phyloP scores from a whole-genome alignment of 2,329 filamentous ascomycete genomes.

The Colletotrichum sp. region DNA sequence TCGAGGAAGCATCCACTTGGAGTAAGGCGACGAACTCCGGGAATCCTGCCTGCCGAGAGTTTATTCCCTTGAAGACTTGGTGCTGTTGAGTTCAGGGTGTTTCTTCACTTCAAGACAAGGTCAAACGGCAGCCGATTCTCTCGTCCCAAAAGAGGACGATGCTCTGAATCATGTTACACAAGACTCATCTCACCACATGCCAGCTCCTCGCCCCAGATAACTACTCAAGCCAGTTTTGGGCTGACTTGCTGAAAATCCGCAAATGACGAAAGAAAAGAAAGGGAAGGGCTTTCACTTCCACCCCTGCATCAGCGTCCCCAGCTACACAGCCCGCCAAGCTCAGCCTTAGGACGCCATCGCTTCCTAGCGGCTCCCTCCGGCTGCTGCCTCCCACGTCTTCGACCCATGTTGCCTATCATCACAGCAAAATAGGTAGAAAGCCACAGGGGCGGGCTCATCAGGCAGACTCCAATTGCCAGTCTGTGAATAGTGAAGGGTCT shows the following conservation, averaged over 20 bases:
- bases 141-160: accelerated
- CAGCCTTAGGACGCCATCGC: conserved; percentile 19
- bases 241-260: not conserved
- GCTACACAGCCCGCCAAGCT: not conserved
- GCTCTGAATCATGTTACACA: not conserved
- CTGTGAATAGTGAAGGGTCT: not conserved
- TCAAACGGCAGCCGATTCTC: not conserved
- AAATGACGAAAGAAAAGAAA: not conserved
- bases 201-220: not conserved
- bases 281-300: not conserved
- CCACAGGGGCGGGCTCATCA: not conserved
- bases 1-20: not conserved
- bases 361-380: not conserved
- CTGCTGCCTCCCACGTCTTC: not conserved
- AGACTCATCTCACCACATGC: not conserved
- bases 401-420: not conserved
- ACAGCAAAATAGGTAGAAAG: not conserved
- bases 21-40: not conserved
- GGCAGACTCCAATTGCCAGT: not conserved
- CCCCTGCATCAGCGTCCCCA: not conserved
- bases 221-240: not conserved
- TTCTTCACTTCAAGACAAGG: not conserved
- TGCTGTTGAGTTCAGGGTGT: not conserved
- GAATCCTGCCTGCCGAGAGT: not conserved
- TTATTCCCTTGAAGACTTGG: not conserved